These are phyloP conservation scores for Hydnomerulius pinastri DNA, from an alignment of 768 basidiomycete genomes.

Conservation along the genomic window DNA sequence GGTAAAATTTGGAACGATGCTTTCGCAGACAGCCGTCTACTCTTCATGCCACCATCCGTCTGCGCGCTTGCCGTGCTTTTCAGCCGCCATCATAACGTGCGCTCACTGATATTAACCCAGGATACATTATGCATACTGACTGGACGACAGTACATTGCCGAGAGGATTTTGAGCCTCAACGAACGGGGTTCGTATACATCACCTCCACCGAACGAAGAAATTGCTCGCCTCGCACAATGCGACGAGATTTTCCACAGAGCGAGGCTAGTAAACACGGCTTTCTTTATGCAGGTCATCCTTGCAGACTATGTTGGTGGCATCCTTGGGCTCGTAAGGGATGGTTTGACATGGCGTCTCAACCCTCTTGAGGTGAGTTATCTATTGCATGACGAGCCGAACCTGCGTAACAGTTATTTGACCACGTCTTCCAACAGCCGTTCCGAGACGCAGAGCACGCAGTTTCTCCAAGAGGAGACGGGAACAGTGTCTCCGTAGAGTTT, in stretches of 20 bases:
- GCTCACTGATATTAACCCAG: slow-evolving; percentile 22
- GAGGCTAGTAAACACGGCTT: slow-evolving; percentile 72
- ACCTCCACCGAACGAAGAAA: slow-evolving; percentile 17
- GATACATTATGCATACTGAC: slow-evolving; percentile 6
- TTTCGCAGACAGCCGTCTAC: slow-evolving; percentile 65
- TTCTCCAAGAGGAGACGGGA: slow-evolving; percentile 68
- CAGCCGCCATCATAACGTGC: slow-evolving; percentile 72
- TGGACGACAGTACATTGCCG: slow-evolving; percentile 59
- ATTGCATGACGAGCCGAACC: neutral
- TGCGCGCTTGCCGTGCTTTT: slow-evolving; percentile 71
- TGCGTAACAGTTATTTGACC: neutral
- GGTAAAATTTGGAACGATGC: slow-evolving; percentile 69
- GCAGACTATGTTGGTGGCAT: slow-evolving; percentile 76
- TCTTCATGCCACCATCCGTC: slow-evolving; percentile 72
- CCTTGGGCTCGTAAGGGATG: slow-evolving; percentile 67
- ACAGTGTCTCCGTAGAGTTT: slow-evolving; percentile 78
- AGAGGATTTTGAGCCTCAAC: slow-evolving; percentile 68
- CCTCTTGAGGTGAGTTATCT: slow-evolving; percentile 52
- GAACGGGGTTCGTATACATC: slow-evolving; percentile 51
- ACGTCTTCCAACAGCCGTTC: slow-evolving; percentile 43
- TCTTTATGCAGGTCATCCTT: slow-evolving; percentile 70
- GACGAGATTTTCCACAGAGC: slow-evolving; percentile 77
- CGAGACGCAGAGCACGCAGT: slow-evolving; percentile 54
- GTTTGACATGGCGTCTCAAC: slow-evolving; percentile 65
- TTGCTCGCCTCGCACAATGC: slow-evolving; percentile 51